Evolutionary conservation across 768 basidiomycete genomes (phyloP), one percentile per base, ranked within the genome.

Genomic region (Tulasnella sp.): DNA sequence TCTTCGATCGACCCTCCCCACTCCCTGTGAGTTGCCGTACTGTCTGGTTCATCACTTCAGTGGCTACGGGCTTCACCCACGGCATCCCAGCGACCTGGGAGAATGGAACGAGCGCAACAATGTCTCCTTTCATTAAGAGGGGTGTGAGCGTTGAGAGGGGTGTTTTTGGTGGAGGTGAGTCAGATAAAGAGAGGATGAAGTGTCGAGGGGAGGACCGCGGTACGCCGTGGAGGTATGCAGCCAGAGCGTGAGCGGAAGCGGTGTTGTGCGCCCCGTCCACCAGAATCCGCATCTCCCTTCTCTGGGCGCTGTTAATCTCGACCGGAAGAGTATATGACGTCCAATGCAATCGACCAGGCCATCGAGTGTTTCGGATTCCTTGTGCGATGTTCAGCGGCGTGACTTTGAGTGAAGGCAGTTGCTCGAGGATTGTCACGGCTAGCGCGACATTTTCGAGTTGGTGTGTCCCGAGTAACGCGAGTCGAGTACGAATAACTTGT

Each of bases 191-290:
- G 45, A 98, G 72, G 65, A 98, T 76, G 68, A 82, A 95, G 0
- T 85, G 85, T 32, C 86, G 69, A 9, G 63, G 50, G 13, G 15
- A 27, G 32, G 67, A 61, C 47, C 66, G 71, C 63, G 72, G 75
- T 48, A 72, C 70, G 56, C 69, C 67, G 27, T 74, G 64, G 59
- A 94, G 72, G 68, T 90, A 97, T 1, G 74, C 68, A 7, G 82
- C 77, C 10, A 97, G 79, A 0, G 80, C 79, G 27, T 70, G 64
- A 0, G 91, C 78, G 0, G 91, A 91, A 4, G 88, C 84, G 5
- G 83, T 73, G 68, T 98, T 99, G 70, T 98, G 96, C 0, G 96
- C 95, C 2, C 96, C 96, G 67, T 99, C 96, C 3, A 85, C 86
- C 10, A 98, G 77, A 11, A 94, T 65, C 21, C 70, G 71, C 7